Conservation (phyloP, 257 asterid species). For the Solanum neorickii region DNA sequence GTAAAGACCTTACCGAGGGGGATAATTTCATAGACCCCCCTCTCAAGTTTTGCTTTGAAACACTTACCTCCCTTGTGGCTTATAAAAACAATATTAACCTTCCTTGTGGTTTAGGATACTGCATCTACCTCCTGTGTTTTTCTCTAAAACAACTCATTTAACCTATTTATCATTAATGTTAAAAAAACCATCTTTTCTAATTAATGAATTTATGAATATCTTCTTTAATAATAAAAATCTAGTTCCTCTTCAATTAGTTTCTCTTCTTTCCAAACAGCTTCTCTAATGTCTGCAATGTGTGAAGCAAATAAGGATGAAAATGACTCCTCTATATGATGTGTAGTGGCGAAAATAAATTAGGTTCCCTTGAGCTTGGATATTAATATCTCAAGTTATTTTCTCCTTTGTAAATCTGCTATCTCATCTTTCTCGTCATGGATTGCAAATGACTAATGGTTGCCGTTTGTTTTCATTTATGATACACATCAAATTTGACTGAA, state of each 20-base stretch:
- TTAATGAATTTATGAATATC: not conserved
- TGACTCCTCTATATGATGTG: not conserved
- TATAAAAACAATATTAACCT: not conserved
- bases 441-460: not conserved
- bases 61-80: not conserved
- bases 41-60: not conserved
- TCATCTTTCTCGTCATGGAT: not conserved
- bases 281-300: not conserved
- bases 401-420: too few relatives aligned
- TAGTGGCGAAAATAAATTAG: not conserved
- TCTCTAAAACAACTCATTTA: not conserved
- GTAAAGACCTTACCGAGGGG: not conserved
- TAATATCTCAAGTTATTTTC: not conserved
- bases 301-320: not conserved
- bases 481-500: not conserved
- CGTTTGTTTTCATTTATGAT: not conserved
- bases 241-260: not conserved
- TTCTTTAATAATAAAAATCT: not conserved
- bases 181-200: not conserved
- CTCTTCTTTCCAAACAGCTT: not conserved
- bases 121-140: not conserved
- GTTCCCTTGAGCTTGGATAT: not conserved
- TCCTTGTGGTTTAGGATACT: not conserved
- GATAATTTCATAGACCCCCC: not conserved
- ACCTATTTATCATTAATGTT: not conserved